phyloP scores from a whole-genome alignment of 768 basidiomycete species.

The Tylopilus vinaceipallidus region DNA sequence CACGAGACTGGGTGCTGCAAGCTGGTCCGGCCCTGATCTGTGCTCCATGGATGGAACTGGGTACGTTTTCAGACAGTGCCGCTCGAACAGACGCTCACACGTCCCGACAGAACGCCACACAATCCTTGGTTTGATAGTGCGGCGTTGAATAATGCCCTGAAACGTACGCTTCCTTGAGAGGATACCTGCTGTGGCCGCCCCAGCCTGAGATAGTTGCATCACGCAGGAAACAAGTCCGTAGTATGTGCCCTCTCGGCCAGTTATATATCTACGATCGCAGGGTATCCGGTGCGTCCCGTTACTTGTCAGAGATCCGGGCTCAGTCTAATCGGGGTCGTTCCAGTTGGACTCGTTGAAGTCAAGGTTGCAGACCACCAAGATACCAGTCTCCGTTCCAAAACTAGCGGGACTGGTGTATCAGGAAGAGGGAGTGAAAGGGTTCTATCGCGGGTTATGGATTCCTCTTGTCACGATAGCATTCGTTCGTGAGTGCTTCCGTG shows the following conservation, averaged over 20 bases:
- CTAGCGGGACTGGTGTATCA: conserved; percentile 72
- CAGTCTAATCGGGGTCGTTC: neutral
- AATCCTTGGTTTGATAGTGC: conserved; percentile 62
- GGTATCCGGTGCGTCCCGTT: conserved; percentile 64
- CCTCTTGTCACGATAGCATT: conserved; percentile 95
- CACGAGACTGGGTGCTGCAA: conserved; percentile 72
- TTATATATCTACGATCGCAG: conserved; percentile 88
- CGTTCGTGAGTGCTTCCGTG: conserved; percentile 66
- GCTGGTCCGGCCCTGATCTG: conserved; percentile 51
- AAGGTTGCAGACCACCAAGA: conserved; percentile 81
- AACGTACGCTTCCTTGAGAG: conserved; percentile 45
- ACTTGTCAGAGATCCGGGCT: neutral
- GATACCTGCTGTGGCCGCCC: neutral
- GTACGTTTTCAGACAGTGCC: conserved; percentile 31
- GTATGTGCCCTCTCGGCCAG: conserved; percentile 90
- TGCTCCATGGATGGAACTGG: conserved; percentile 80
- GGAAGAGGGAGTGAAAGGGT: conserved; percentile 86
- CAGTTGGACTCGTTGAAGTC: conserved; percentile 95
- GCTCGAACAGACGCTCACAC: conserved; percentile 20
- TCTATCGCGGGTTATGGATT: conserved; percentile 89
- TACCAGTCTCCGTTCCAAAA: conserved; percentile 66
- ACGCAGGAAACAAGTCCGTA: conserved; percentile 82
- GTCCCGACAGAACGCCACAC: conserved; percentile 44
- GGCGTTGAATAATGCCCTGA: conserved; percentile 62
- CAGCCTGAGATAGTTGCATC: conserved; percentile 6